These are phyloP conservation scores for Chlamydomonas incerta DNA, from an alignment of 139 green algal genomes.

Conservation along the genomic window DNA sequence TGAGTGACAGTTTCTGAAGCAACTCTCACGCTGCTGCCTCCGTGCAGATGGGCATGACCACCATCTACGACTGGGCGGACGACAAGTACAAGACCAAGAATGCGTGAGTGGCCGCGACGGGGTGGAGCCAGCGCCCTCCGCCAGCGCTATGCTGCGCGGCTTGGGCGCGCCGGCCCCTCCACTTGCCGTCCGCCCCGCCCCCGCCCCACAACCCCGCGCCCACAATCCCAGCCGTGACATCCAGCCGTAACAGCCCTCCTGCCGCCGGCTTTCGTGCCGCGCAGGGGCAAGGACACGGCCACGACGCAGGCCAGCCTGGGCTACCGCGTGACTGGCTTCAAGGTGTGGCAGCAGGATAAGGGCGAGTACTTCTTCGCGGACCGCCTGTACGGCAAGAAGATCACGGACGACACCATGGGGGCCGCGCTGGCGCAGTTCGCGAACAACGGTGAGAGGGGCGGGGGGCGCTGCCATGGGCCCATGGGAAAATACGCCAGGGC, in stretches of 20 bases:
- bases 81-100: conserved; percentile 72
- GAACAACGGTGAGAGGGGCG: conserved; percentile 69
- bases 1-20: too few relatives aligned
- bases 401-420: conserved; percentile 68
- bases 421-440: conserved; percentile 77
- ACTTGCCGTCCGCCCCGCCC: too few relatives aligned
- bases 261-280: too few relatives aligned
- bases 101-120: conserved; percentile 60
- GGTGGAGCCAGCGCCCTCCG: not conserved
- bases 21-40: too few relatives aligned
- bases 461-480: too few relatives aligned
- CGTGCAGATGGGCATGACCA: conserved; percentile 73
- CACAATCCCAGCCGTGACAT: too few relatives aligned
- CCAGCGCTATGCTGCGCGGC: not conserved
- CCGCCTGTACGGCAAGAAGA: conserved; percentile 80
- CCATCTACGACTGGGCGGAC: conserved; percentile 77
- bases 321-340: conserved; percentile 89
- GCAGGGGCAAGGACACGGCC: conserved; percentile 75
- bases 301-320: conserved; percentile 82
- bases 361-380: conserved; percentile 64
- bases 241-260: not conserved
- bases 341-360: conserved; percentile 67
- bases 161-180: too few relatives aligned
- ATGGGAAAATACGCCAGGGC: too few relatives aligned
- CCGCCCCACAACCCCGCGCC: too few relatives aligned